Base-by-base conservation (phyloP, 108 stramenopile genomes). In the Nitzschia sp. region DNA sequence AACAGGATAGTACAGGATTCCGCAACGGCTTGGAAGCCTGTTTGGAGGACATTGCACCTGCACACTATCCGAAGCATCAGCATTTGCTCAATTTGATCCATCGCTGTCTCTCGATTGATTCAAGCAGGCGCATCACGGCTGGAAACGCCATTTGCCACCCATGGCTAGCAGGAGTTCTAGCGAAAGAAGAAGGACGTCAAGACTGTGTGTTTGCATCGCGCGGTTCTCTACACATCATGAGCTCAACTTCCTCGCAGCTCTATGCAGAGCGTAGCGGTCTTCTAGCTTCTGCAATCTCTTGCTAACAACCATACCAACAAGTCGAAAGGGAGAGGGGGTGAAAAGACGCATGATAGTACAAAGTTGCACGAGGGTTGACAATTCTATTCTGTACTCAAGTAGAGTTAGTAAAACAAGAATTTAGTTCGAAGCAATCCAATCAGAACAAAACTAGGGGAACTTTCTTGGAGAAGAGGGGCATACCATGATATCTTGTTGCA, bases 121-220 rank as follows among this genome's bases (percentile, higher is more conserved):
- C 85, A 12, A 50, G 43, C 0, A 75, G 81, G 57, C 76, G 94
- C 14, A 82, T 90, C 14, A 87, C 84, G 25, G 77, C 87, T 8
- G 71, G 67, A 51, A 73, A 92, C 57, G 94, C 92, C 6, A 63
- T 95, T n/a, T 42, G 52, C 7, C 90, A 95, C 75, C 80, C 86
- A 0, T 95, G 93, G 93, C 51, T 95, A 11, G 56, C 37, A 59
- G 44, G 17, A 26, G 51, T 71, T 41, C 22, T 11, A 37, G 17
- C 2, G 12, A 63, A 25, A 5, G 44, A 38, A 8, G 58, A 63
- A 25, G 22, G 24, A 10, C 39, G 57, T 6, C 43, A 57, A 58
- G 68, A 69, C 43, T 3, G 1, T 20, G 20, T 15, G 2, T 7
- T 20, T 12, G 53, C 24, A 54, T 6, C 53, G 12, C 24, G 8